Evolutionary conservation across 163 green algal species (phyloP).

Genomic region (Chlamydomonas reinhardtii): DNA sequence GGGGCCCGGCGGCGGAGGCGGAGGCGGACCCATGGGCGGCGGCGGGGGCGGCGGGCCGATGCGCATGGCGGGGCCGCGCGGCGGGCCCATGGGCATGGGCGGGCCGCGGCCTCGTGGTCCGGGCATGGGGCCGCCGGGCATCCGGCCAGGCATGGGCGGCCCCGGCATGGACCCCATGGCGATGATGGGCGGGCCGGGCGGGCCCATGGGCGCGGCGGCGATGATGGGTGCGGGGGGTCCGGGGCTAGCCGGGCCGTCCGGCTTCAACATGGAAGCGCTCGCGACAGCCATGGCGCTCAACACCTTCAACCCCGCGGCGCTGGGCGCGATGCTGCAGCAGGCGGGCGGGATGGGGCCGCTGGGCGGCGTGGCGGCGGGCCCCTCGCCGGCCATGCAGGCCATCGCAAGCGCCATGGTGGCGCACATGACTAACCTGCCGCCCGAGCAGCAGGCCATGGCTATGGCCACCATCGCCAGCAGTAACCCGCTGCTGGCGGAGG

Average conservation of each 20-base stretch:
- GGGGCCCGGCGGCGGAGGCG: not conserved
- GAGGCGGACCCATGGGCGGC: not conserved
- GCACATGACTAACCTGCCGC: conserved; percentile 21
- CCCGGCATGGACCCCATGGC: conserved; percentile 5
- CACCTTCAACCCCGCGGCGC: conserved; percentile 17
- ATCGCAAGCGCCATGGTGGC: conserved; percentile 33
- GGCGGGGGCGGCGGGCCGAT: too few species aligned
- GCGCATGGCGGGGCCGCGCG: not conserved
- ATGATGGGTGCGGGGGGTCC: not conserved
- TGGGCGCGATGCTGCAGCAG: conserved; percentile 28
- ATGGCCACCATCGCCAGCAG: conserved; percentile 23
- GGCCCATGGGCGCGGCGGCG: not conserved
- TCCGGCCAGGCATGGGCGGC: not conserved
- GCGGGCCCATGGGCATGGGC: not conserved
- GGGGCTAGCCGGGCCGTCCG: not conserved
- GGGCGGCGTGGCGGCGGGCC: conserved; percentile 4
- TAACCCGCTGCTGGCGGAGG: conserved; percentile 37
- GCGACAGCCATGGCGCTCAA: conserved; percentile 12
- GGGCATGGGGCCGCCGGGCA: not conserved
- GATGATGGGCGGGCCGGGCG: not conserved
- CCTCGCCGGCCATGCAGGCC: conserved; percentile 5
- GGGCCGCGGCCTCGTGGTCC: not conserved
- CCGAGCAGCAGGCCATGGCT: conserved; percentile 35
- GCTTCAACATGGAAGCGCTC: conserved; percentile 31
- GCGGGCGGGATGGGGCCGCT: conserved; percentile 19